Evolutionary conservation across 1,139 yeast species (phyloP).

Genomic region (Suhomyces bribrorum): DNA sequence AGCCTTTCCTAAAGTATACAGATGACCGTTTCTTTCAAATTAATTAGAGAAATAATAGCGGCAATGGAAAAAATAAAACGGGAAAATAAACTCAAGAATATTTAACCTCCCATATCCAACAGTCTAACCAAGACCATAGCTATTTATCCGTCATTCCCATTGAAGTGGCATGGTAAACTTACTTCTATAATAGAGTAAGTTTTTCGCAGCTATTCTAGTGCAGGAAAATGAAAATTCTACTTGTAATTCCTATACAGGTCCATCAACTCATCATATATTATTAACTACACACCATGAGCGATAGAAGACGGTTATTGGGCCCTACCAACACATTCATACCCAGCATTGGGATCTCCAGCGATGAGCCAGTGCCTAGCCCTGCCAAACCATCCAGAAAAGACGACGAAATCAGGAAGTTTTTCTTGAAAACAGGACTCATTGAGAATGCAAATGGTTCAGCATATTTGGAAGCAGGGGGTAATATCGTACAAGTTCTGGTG

Average conservation of each 20-base stretch:
- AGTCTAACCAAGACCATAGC: too few species aligned
- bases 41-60: too few species aligned
- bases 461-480: conserved; percentile 66
- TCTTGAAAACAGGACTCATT: conserved; percentile 60
- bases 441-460: conserved; percentile 84
- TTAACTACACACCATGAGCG: conserved; percentile 29
- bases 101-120: too few species aligned
- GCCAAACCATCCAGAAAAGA: conserved; percentile 5
- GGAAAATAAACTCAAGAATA: too few species aligned
- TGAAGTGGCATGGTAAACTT: too few species aligned
- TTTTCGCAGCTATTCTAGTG: conserved; percentile 8
- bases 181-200: too few species aligned
- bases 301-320: conserved; percentile 73
- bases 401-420: conserved; percentile 38
- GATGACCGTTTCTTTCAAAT: too few species aligned
- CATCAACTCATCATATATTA: neutral
- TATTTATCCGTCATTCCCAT: too few species aligned
- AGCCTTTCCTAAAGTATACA: too few species aligned
- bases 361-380: conserved; percentile 4
- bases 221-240: conserved; percentile 10
- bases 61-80: too few species aligned
- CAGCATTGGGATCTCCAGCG: conserved; percentile 21
- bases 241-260: conserved; percentile 4
- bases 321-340: conserved; percentile 62
- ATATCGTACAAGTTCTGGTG: conserved; percentile 67